phyloP scores from a whole-genome alignment of 805 yeast genomes.

The Nakazawaea sp. region DNA sequence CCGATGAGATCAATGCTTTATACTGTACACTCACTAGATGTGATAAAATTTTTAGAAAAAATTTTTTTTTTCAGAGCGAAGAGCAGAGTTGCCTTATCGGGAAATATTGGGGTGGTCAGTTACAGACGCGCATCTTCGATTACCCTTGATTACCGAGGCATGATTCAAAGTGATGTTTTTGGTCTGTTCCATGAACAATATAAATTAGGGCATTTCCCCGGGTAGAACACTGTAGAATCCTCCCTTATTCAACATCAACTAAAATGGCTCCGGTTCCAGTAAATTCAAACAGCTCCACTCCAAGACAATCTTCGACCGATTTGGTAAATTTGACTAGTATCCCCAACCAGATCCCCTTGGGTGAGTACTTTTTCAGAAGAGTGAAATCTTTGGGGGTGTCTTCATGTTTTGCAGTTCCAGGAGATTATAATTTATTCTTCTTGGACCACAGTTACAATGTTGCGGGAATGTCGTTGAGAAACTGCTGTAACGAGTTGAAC shows the following conservation, averaged over 20 bases:
- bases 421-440: constrained; percentile 63
- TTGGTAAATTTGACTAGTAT: constrained; percentile 1
- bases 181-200: no score
- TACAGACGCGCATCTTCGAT: no score
- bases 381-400: constrained; percentile 47
- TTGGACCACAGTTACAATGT: constrained; percentile 60
- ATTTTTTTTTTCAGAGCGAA: background rate
- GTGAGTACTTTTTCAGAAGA: constrained; percentile 59
- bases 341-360: constrained; percentile 41
- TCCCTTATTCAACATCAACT: background rate
- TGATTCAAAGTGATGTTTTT: no score
- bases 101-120: background rate
- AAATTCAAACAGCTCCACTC: constrained; percentile 3
- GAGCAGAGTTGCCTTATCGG: background rate
- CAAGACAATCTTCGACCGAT: background rate
- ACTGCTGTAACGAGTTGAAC: constrained; percentile 83
- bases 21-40: background rate
- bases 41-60: background rate
- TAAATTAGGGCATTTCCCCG: no score
- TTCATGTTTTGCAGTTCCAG: constrained; percentile 73
- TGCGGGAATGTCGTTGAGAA: constrained; percentile 58
- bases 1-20: background rate
- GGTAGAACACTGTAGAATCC: background rate
- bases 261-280: constrained; percentile 8
- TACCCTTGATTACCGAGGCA: background rate